Evolutionary conservation across 192 early-diverging fungal genomes (phyloP).

Genomic region (Backusella parvicylindrica): DNA sequence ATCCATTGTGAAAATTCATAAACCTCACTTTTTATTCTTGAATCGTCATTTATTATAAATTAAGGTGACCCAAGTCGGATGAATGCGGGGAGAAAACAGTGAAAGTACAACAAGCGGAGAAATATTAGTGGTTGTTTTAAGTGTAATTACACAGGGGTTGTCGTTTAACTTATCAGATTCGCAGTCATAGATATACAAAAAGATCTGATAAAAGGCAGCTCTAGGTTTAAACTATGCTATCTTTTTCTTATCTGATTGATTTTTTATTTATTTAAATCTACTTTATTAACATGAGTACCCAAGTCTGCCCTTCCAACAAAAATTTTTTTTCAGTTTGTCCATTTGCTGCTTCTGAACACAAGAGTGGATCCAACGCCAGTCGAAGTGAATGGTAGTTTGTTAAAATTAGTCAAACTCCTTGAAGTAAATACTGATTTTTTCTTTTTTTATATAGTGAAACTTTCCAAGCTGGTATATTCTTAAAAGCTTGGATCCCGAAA

Average conservation of each 20-base stretch:
- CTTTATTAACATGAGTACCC: neutral
- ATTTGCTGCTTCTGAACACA: neutral
- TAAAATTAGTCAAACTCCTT: neutral
- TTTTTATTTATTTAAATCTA: neutral
- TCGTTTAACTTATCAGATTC: slow-evolving; percentile 11
- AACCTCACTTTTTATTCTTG: neutral
- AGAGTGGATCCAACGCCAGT: neutral
- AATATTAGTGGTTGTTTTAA: neutral
- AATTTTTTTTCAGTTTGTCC: neutral
- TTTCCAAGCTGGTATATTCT: neutral
- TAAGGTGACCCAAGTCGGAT: neutral
- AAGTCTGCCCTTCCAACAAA: neutral
- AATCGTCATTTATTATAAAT: neutral
- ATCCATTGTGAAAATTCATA: neutral
- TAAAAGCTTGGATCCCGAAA: neutral
- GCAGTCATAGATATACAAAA: slow-evolving; percentile 4
- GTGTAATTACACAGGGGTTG: slow-evolving; percentile 4
- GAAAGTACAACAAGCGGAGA: neutral
- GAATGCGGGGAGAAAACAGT: neutral
- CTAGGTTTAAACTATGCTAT: neutral
- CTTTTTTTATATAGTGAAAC: neutral
- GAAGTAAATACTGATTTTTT: neutral
- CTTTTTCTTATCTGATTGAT: neutral
- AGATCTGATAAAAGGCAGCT: slow-evolving; percentile 7
- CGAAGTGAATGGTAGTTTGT: neutral